Base-by-base conservation (phyloP, 2,329 filamentous ascomycete genomes). In the Colletotrichum sp. region DNA sequence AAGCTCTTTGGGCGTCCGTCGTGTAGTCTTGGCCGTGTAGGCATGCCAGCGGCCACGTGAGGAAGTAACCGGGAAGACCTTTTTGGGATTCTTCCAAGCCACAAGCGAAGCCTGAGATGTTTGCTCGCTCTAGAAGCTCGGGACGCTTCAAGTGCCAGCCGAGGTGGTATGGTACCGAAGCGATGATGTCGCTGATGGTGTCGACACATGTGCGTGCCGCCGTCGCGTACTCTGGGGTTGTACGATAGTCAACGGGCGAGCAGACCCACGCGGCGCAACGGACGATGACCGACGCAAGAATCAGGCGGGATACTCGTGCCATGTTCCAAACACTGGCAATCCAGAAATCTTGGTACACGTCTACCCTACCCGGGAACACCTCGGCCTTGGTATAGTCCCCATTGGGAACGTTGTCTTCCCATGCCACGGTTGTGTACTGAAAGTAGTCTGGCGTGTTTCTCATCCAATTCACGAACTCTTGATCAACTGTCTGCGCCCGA, bases 181-280 rank as follows among this genome's bases (percentile, higher is more conserved):
- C 90, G 69, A 93, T 87, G 48, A 93, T 89, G 78, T 93, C 91
- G 5, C 87, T 87, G 77, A 93, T 90, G 69, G 86, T 86, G 61
- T 91, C 88, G 52, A 86, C 85, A 67, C 87, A 91, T 3, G 86
- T 86, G 48, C 88, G 83, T 18, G 88, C 87, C 6, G 90, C 89
- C 1, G 88, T 87, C 13, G 90, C 90, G 78, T 93, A 93, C 81
- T 93, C 90, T 21, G 90, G 88, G 8, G 91, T 93, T 2, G 91
- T 92, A 57, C 91, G 86, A 79, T 92, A 93, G 81, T 93, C 91
- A 10, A 91, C 87, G 0, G 92, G 91, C 10, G 88, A 85, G 80
- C 90, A 91, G 28, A 90, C 85, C 91, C 91, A 93, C 3, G 92
- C 91, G 8, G 89, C 88, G 79, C 90, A 92, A 8, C 92, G 89